Base-by-base conservation (phyloP, 331 rosid species). In the Ulmus americana region DNA sequence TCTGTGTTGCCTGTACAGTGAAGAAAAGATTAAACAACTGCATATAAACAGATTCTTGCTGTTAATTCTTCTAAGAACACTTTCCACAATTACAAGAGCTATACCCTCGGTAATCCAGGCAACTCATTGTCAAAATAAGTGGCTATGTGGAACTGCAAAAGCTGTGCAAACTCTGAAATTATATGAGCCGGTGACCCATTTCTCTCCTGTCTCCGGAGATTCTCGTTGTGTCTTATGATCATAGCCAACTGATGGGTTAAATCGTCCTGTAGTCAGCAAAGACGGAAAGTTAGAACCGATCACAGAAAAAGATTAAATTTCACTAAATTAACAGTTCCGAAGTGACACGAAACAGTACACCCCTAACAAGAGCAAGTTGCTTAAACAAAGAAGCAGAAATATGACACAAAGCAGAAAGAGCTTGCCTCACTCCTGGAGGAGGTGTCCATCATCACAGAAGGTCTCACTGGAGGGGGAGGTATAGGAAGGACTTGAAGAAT, bases 361-460 rank as follows among this genome's bases (percentile, higher is more conserved):
- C 13, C 8, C 13, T 10, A 5, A 57, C 44, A 57, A 57, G 20
- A 13, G 7, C 62, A 11, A 10, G 14, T 43, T 61, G 51, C 18
- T 6, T 44, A 48, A 22, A 63, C 45, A 42, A 1, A 61, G 39
- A 14, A 35, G 6, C 3, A 22, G 6, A 13, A 51, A n/a, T 58
- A 10, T 14, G 44, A 45, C 28, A 55, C 41, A 45, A 16, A 72
- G 66, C 16, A 45, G 51, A 58, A 67, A 59, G 43, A 9, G 67
- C 91, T 81, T 82, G 75, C 99, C 99, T 94, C 99, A 50, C 99
- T 89, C 81, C 97, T 82, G 48, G 97, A 94, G 74, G 99, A 89
- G 49, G 97, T 87, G 72, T 94, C 95, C 99, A 94, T 94, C 99
- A 94, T 94, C 43, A 94, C 99, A 60, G 99, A 94, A 40, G 99